Evolutionary conservation across 2,329 filamentous ascomycete genomes (phyloP).

Genomic region (Grosmannia huntii): DNA sequence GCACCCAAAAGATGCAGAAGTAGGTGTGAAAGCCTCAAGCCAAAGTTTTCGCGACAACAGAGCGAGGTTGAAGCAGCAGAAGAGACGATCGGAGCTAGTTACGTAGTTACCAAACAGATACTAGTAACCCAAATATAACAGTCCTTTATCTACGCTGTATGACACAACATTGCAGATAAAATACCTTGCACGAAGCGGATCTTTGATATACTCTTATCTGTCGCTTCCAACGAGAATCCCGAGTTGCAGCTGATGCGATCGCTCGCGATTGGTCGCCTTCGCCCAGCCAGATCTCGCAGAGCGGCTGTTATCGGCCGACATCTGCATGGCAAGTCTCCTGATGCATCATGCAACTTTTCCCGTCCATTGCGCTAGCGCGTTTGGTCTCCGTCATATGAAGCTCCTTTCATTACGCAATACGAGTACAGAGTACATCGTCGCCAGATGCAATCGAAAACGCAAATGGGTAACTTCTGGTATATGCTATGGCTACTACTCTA

Average conservation of each 20-base stretch:
- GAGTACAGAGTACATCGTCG: background rate
- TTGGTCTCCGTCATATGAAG: background rate
- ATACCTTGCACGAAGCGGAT: background rate
- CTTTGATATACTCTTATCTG: background rate
- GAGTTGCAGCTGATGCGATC: background rate
- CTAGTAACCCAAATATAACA: background rate
- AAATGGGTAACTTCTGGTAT: constrained; percentile 59
- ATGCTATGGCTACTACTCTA: constrained; percentile 27
- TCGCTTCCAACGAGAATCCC: background rate
- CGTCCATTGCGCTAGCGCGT: background rate
- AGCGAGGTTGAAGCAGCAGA: background rate
- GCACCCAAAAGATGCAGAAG: background rate
- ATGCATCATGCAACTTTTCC: background rate
- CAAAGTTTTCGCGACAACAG: background rate
- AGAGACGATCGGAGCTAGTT: background rate
- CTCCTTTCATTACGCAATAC: background rate
- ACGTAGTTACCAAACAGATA: background rate
- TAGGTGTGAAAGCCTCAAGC: background rate
- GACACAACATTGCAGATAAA: background rate
- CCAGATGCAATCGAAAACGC: constrained; percentile 12
- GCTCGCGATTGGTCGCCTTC: background rate
- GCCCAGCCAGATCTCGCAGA: background rate
- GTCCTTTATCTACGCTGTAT: background rate
- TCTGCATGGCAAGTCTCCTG: background rate
- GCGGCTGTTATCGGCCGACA: background rate